Base-by-base conservation (phyloP, 2,329 filamentous ascomycete genomes). In the Furcasterigmium sp. region DNA sequence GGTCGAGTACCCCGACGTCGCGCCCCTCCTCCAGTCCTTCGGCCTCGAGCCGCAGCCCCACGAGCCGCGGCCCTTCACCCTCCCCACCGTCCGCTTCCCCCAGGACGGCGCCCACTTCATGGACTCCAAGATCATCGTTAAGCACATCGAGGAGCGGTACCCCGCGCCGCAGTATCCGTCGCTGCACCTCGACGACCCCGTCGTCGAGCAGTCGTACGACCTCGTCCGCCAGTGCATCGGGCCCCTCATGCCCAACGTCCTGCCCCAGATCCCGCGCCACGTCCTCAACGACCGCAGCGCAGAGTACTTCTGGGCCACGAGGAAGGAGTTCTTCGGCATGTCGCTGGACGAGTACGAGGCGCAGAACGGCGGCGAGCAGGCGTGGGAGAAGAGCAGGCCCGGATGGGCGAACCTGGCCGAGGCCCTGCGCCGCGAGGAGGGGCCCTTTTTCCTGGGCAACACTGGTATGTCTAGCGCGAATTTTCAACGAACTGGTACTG, bases 1-100 rank as follows among this genome's bases (percentile, higher is more conserved):
- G 81, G 62, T 81, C 14, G 81, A 86, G 54, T 87, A 85, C 51
- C 83, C 82, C 1, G 76, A 86, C 28, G 69, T 89, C 46, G 73
- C 68, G 44, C 61, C 76, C 2, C 74, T 60, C 3, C 64, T 87
- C 39, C 67, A 76, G 52, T 64, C 36, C 10, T 8, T 34, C 32
- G 69, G 67, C 43, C 55, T 76, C 41, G 62, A 69, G 14, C 67
- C 78, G 17, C 73, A 78, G 39, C 49, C 62, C 8, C 58, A 60
- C 3, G 59, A 61, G 28, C 30, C 44, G 8, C 55, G 55, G 23
- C 50, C 59, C 30, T 83, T 80, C 59, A 76, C 72, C 11, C 72
- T 73, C 43, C 83, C 83, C 0, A 65, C 76, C 2, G 65, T 84
- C 49, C 65, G 60, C 14, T 67, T 82, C 37, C 68, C 73, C 0